Conservation (phyloP, 2,329 filamentous ascomycete species). For the Phoma sp. region DNA sequence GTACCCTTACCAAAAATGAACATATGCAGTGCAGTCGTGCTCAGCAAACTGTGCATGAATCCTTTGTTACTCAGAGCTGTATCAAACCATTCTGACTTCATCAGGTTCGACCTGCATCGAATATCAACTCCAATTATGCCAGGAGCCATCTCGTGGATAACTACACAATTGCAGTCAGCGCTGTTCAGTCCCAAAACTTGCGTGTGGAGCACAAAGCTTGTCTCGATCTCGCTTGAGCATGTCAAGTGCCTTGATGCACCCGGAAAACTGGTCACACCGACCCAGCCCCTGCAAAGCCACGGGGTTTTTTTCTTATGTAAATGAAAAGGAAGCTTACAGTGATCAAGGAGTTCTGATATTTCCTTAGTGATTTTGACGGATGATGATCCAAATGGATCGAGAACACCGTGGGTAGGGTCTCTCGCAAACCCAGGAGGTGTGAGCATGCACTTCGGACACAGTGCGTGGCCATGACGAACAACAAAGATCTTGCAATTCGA, state of each 20-base stretch:
- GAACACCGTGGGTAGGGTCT: slow-evolving; percentile 35
- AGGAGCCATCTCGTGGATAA: slow-evolving; percentile 46
- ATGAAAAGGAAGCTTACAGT: slow-evolving; percentile 43
- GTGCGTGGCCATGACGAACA: slow-evolving; percentile 38
- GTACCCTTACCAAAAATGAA: slow-evolving; percentile 43
- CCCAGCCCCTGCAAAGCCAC: neutral
- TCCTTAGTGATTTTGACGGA: slow-evolving; percentile 36
- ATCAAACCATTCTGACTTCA: slow-evolving; percentile 48
- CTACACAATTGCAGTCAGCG: slow-evolving; percentile 34
- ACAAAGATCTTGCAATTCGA: slow-evolving; percentile 40
- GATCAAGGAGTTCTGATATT: slow-evolving; percentile 43
- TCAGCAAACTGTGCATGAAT: slow-evolving; percentile 51
- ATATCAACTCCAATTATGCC: slow-evolving; percentile 48
- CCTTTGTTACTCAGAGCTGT: slow-evolving; percentile 43
- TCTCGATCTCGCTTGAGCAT: neutral
- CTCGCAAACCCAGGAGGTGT: slow-evolving; percentile 26
- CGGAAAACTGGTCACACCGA: neutral
- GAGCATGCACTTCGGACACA: slow-evolving; percentile 41
- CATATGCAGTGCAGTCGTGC: slow-evolving; percentile 44
- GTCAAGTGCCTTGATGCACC: neutral
- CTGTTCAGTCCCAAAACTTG: neutral
- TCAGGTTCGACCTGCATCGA: slow-evolving; percentile 43
- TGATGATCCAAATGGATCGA: slow-evolving; percentile 45
- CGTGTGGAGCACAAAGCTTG: neutral
- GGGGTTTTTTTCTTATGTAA: neutral